A percentile compares a stretch with the other conserved stretches of the same genome.
phyloP scores from a whole-genome alignment of 257 asterid species.

The Leptodermis oblonga region DNA sequence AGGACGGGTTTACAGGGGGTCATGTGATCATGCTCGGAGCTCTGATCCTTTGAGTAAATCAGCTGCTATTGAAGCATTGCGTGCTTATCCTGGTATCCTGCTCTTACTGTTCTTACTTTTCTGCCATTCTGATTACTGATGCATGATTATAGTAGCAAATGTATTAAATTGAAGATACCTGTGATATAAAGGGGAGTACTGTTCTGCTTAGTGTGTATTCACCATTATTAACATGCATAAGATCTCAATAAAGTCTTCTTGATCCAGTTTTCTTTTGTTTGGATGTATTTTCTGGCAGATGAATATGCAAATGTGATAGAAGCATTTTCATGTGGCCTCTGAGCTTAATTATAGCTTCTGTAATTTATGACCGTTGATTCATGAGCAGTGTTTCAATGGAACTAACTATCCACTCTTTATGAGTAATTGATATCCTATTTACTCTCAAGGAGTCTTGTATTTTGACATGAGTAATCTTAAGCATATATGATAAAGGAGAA shows the following conservation, averaged over 20 bases:
- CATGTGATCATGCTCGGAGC: conserved; percentile 98
- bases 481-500: not conserved
- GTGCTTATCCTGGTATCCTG: conserved; percentile 77
- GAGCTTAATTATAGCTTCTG: not conserved
- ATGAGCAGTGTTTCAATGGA: too few relatives aligned
- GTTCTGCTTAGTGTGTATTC: not conserved
- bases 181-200: not conserved
- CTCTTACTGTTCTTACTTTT: conserved; percentile 7
- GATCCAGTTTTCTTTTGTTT: not conserved
- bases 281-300: not conserved
- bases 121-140: conserved; percentile 5
- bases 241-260: too few relatives aligned
- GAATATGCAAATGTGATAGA: too few relatives aligned
- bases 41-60: conserved; percentile 73
- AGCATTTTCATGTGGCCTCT: not conserved
- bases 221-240: not conserved
- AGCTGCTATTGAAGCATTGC: conserved; percentile 87
- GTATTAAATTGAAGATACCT: not conserved
- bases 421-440: not conserved
- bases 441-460: too few relatives aligned
- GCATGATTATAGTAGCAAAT: not conserved
- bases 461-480: not conserved
- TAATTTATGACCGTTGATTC: not conserved
- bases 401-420: not conserved
- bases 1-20: conserved; percentile 80